Conservation (phyloP, 768 basidiomycete genomes). For the Termitomyces sp. region DNA sequence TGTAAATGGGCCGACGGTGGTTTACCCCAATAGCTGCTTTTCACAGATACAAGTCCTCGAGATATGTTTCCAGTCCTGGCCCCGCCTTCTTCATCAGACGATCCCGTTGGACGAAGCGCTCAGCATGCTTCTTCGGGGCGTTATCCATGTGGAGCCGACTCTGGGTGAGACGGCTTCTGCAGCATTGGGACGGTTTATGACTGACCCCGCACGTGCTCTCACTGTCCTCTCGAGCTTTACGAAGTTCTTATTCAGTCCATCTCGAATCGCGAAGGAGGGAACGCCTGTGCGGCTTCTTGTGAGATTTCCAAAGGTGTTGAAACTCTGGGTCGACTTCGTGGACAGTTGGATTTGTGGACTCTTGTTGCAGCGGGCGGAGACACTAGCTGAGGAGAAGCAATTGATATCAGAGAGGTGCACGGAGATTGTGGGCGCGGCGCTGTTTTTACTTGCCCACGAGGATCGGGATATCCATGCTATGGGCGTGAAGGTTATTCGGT, state of each 20-base stretch:
- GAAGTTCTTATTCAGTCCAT: constrained; percentile 69
- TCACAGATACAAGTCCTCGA: constrained; percentile 70
- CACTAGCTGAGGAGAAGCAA: constrained; percentile 36
- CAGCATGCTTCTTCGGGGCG: constrained; percentile 74
- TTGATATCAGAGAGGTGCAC: constrained; percentile 40
- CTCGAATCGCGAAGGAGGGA: constrained; percentile 57
- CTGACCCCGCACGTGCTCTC: constrained; percentile 48
- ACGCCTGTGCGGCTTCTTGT: constrained; percentile 56
- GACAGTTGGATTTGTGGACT: constrained; percentile 59
- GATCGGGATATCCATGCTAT: constrained; percentile 42
- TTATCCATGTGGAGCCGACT: constrained; percentile 79
- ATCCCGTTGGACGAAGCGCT: constrained; percentile 55
- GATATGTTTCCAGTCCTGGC: constrained; percentile 80
- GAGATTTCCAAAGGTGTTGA: constrained; percentile 62
- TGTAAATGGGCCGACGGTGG: constrained; percentile 50
- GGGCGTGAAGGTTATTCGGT: constrained; percentile 62
- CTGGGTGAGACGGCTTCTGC: constrained; percentile 63
- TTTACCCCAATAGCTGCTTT: constrained; percentile 56
- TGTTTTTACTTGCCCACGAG: constrained; percentile 71
- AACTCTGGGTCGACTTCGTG: constrained; percentile 70
- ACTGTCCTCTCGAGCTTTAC: constrained; percentile 61
- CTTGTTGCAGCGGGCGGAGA: constrained; percentile 33
- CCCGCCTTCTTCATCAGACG: constrained; percentile 64
- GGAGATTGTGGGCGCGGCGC: constrained; percentile 64
- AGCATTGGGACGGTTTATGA: constrained; percentile 71